phyloP scores from a whole-genome alignment of 805 yeast genomes.

The Trichomonascus vanleenenianus region DNA sequence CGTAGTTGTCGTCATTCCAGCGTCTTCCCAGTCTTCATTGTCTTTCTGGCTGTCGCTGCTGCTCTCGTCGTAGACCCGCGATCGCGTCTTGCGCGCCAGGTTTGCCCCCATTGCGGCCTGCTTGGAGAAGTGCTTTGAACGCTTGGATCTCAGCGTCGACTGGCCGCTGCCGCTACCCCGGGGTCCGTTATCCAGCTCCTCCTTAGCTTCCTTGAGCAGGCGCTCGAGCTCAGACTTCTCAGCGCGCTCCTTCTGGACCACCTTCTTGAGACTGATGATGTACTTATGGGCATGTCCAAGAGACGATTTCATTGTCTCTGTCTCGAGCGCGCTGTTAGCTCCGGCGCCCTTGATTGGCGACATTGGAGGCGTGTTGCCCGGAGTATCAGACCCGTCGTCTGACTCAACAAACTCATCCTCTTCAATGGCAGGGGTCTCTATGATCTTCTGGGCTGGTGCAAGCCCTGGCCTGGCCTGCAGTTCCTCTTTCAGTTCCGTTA shows the following conservation, averaged over 20 bases:
- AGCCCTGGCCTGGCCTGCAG: slow-evolving; percentile 5
- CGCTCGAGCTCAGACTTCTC: slow-evolving; percentile 34
- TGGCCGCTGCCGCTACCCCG: neutral
- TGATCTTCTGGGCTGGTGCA: neutral
- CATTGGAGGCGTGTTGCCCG: slow-evolving; percentile 24
- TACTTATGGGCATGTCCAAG: slow-evolving; percentile 57
- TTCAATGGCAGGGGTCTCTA: slow-evolving; percentile 1
- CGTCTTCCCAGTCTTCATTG: slow-evolving; percentile 16
- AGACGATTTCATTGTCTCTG: slow-evolving; percentile 59
- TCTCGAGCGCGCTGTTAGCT: slow-evolving; percentile 37
- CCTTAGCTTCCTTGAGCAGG: slow-evolving; percentile 20
- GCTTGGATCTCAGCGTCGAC: slow-evolving; percentile 6
- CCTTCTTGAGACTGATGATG: slow-evolving; percentile 50
- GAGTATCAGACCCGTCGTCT: slow-evolving; percentile 18
- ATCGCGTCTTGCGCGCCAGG: slow-evolving; percentile 4
- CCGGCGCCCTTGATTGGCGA: slow-evolving; percentile 30
- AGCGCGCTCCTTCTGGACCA: slow-evolving; percentile 38
- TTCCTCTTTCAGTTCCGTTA: slow-evolving; percentile 19
- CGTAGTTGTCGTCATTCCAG: slow-evolving; percentile 6
- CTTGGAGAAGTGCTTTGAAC: slow-evolving; percentile 6
- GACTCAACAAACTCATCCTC: slow-evolving; percentile 13
- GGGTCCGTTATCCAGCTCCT: slow-evolving; percentile 17
- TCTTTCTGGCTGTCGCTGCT: slow-evolving; percentile 8
- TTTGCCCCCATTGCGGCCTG: slow-evolving; percentile 1
- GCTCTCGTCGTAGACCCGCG: slow-evolving; percentile 15